Evolutionary conservation across 805 yeast species (phyloP).

Genomic region (Candida easanensis): DNA sequence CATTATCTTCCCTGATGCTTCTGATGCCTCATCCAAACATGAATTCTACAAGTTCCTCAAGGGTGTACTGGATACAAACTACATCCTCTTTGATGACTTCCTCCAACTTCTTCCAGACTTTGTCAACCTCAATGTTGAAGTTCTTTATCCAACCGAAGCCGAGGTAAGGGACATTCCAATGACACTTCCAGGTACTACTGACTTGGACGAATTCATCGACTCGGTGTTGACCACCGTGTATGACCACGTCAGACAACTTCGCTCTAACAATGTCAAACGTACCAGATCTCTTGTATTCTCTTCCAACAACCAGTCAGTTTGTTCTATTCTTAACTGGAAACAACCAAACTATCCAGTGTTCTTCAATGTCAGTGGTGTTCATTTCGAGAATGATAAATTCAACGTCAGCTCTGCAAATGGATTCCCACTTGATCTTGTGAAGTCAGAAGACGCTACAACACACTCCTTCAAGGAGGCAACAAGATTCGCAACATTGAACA

Average conservation of each 20-base stretch:
- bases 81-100: slow-evolving; percentile 59
- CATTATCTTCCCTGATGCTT: slow-evolving; percentile 12
- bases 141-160: slow-evolving; percentile 66
- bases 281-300: slow-evolving; percentile 76
- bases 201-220: slow-evolving; percentile 76
- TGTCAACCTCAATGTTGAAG: slow-evolving; percentile 70
- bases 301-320: slow-evolving; percentile 83
- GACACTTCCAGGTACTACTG: slow-evolving; percentile 39
- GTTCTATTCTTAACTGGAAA: slow-evolving; percentile 95
- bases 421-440: slow-evolving; percentile 25
- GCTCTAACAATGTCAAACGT: slow-evolving; percentile 34
- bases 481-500: slow-evolving; percentile 74
- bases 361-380: slow-evolving; percentile 72
- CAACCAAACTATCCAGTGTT: slow-evolving; percentile 97
- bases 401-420: slow-evolving; percentile 42
- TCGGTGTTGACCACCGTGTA: slow-evolving; percentile 67
- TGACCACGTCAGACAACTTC: slow-evolving; percentile 58
- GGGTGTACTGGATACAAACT: slow-evolving; percentile 42
- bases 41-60: slow-evolving; percentile 34
- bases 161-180: slow-evolving; percentile 41
- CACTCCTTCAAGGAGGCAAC: slow-evolving; percentile 81
- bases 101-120: slow-evolving; percentile 52
- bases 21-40: slow-evolving; percentile 3
- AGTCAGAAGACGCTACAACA: slow-evolving; percentile 42
- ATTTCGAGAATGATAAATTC: slow-evolving; percentile 34